These are phyloP conservation scores for Vanderwaltozyma polyspora DNA, from an alignment of 805 yeast genomes.

Conservation along the genomic window DNA sequence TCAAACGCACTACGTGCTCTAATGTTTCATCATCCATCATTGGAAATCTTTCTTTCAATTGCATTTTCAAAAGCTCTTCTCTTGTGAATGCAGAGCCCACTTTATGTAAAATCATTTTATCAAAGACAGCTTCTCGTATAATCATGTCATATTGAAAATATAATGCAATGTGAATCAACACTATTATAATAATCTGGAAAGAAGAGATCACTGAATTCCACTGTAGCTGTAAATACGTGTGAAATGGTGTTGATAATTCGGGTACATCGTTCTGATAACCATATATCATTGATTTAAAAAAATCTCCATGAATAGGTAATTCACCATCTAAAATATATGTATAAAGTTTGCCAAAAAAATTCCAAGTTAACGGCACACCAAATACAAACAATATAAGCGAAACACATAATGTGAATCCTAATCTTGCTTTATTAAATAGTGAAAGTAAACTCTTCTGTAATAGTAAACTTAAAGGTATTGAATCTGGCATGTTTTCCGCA, in stretches of 20 bases:
- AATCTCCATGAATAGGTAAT: conserved; percentile 30
- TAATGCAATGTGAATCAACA: conserved; percentile 34
- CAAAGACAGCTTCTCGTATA: conserved; percentile 56
- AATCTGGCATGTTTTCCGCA: conserved; percentile 50
- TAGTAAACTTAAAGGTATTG: conserved; percentile 45
- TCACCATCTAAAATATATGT: conserved; percentile 48
- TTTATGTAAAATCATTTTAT: conserved; percentile 42
- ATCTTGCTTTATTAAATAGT: conserved; percentile 9
- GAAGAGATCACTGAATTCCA: conserved; percentile 20
- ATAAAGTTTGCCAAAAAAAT: conserved; percentile 39
- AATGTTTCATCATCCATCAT: conserved; percentile 25
- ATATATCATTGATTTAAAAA: conserved; percentile 11
- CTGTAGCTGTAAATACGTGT: conserved; percentile 9
- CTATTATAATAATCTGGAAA: conserved; percentile 30
- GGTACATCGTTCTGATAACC: conserved; percentile 8
- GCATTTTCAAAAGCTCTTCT: conserved; percentile 19
- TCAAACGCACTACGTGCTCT: conserved; percentile 18
- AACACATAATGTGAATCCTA: conserved; percentile 11
- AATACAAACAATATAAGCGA: conserved; percentile 29
- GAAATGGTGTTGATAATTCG: conserved; percentile 3
- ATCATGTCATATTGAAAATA: conserved; percentile 62
- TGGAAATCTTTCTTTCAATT: conserved; percentile 24
- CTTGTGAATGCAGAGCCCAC: conserved; percentile 38
- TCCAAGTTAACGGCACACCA: conserved; percentile 43
- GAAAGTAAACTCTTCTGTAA: conserved; percentile 28